A percentile compares a stretch with the other conserved stretches of the same genome.
phyloP scores from a whole-genome alignment of 176 grass and related monocot species.

The Areca catechu region DNA sequence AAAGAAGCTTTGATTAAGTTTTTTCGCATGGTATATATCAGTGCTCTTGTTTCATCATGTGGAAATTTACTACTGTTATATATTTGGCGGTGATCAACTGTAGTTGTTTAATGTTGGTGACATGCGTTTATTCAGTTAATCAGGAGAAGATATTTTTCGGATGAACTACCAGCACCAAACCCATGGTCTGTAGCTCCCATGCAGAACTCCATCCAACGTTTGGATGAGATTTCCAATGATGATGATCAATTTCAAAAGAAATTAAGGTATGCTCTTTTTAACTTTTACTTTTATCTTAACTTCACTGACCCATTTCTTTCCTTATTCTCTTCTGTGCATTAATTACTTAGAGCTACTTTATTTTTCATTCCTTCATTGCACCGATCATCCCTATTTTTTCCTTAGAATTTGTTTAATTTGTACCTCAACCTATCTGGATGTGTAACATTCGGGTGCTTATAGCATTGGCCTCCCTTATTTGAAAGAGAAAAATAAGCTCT shows the following conservation, averaged over 20 bases:
- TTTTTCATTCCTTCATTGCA: too few species aligned
- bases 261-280: conserved; percentile 25
- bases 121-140: conserved; percentile 64
- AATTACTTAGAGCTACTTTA: too few species aligned
- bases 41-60: conserved; percentile 5
- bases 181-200: conserved; percentile 54
- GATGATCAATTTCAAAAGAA: conserved; percentile 69
- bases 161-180: conserved; percentile 61
- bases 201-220: conserved; percentile 34
- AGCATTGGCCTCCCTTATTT: too few species aligned
- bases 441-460: too few species aligned
- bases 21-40: conserved; percentile 72
- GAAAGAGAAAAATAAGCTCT: too few species aligned
- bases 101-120: neutral
- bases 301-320: too few species aligned
- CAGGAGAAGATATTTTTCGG: conserved; percentile 89
- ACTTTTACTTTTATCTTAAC: neutral
- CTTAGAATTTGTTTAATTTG: too few species aligned
- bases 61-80: neutral
- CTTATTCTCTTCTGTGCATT: too few species aligned
- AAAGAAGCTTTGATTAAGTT: conserved; percentile 62
- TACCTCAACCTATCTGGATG: too few species aligned
- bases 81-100: conserved; percentile 17
- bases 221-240: conserved; percentile 54
- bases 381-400: too few species aligned